Evolutionary conservation across 495 filamentous ascomycete genomes (phyloP), one percentile per base, ranked within the genome.

Genomic region (Penicillium canescens): DNA sequence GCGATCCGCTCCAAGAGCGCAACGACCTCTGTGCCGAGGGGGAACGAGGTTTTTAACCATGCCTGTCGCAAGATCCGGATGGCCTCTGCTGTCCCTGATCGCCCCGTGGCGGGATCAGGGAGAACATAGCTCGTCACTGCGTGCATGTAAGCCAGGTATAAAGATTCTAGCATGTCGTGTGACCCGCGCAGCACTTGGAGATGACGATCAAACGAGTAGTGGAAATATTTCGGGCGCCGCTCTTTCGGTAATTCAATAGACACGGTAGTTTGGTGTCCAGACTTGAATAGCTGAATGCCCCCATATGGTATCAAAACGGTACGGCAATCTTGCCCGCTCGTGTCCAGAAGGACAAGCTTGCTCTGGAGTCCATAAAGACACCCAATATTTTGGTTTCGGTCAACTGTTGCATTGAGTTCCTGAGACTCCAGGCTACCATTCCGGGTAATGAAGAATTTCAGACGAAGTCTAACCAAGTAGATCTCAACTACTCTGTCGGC

Each of bases 61-160:
- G 77, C 77, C 12, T 71, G 73, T 1, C 49, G 46, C 6, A 86
- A 62, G 31, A 77, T 73, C 0, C 52, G 45, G 6, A 87, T 61
- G 14, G 68, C 63, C 56, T 85, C 72, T 50, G 86, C 85, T 0
- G 82, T 86, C 3, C 86, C 86, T 4, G 81, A 86, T 23, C 68
- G 71, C 0, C 61, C 57, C 0, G 79, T 83, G 1, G 86, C 60
- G 3, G 72, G 66, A 55, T 89, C 86, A 0, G 78, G 71, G 4
- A 86, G 63, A 39, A 74, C 76, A 55, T 71, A 73, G 3, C 79
- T 73, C 0, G 84, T 87, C 1, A 82, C 26, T 0, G 83, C 83
- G 50, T 86, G 83, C 4, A 87, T 69, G 52, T 80, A 81, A 20
- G 70, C 75, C 35, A 78, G 55, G 54, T 71, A 76, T 0, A 87